Evolutionary conservation across 208 protist genomes (phyloP), one percentile per base, ranked within the genome.

Genomic region (Leishmania gerbilli): DNA sequence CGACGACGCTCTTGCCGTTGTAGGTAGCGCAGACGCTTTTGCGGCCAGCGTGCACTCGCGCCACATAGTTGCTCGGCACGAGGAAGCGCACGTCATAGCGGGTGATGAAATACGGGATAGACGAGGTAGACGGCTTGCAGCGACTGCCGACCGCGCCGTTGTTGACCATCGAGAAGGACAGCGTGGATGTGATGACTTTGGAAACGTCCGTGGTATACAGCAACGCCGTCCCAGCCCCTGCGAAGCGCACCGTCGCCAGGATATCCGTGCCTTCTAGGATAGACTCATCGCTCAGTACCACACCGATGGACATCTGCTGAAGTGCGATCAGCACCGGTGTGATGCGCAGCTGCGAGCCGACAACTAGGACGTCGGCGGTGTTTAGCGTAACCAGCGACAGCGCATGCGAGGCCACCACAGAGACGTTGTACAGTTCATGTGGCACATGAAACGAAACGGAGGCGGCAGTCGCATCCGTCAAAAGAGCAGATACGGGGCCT

Each of bases 111-210:
- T 90, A 95, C 27, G 83, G 74, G 21, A 95, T 79, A 40, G 76
- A 13, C 37, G 76, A 80, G 47, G 77, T 71, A 34, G 90, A 88
- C 24, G 92, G 84, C 21, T 81, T 86, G 77, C 92, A 94, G 21
- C 74, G 71, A 71, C 64, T 65, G 37, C 92, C 89, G 6, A 85
- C 76, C 13, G 84, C 84, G 49, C 90, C 90, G 71, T 94, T 92
- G 82, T 93, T 94, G 34, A 94, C 82, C 81, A 96, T 82, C 8
- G 92, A 90, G 34, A 96, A 85, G 49, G 76, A 84, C 24, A 94
- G 71, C 62, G 80, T 71, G 8, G 58, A 76, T 37, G 91, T 87
- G 68, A 79, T 51, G 49, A 55, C 47, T 37, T 87, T 84, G 0
- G 86, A 79, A 37, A 95, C 51, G 51, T 86, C 84, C 11, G 74